Percentiles rank a stretch among this genome's conserved stretches.
phyloP scores from a whole-genome alignment of 495 filamentous ascomycete species.

The Amniculicola lignicola region DNA sequence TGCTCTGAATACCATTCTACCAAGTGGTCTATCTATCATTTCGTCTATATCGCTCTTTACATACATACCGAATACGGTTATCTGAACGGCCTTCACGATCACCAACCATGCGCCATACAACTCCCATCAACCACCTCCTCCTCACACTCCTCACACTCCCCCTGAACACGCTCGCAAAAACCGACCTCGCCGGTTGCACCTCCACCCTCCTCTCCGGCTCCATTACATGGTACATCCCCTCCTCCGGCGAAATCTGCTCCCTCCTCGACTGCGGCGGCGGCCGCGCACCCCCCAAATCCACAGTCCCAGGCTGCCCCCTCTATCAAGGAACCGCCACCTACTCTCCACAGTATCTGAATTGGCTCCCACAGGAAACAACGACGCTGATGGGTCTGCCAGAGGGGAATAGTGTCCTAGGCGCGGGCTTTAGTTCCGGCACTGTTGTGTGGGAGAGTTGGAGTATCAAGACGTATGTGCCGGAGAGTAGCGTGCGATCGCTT shows the following conservation, averaged over 20 bases:
- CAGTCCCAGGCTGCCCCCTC: slow-evolving; percentile 56
- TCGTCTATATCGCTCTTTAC: too few relatives aligned
- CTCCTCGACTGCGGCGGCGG: slow-evolving; percentile 64
- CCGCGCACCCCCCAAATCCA: slow-evolving; percentile 57
- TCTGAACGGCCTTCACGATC: neutral
- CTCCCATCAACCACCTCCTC: slow-evolving; percentile 2
- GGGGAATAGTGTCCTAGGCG: neutral
- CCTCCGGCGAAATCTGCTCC: slow-evolving; percentile 58
- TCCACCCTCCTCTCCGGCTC: slow-evolving; percentile 45
- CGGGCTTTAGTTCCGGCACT: too few relatives aligned
- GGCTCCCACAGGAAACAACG: slow-evolving; percentile 40
- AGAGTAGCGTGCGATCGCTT: neutral
- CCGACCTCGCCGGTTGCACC: slow-evolving; percentile 49
- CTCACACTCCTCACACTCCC: slow-evolving; percentile 13
- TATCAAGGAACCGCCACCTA: slow-evolving; percentile 58
- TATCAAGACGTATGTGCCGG: neutral
- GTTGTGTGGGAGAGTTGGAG: too few relatives aligned
- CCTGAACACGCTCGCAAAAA: slow-evolving; percentile 42
- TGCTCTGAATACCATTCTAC: too few relatives aligned
- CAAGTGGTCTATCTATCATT: too few relatives aligned
- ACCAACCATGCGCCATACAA: neutral
- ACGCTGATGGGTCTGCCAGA: neutral
- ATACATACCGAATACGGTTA: too few relatives aligned
- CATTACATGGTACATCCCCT: slow-evolving; percentile 47
- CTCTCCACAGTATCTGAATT: slow-evolving; percentile 50